These are phyloP conservation scores for Picochlorum sp. DNA, from an alignment of 139 green algal species.

Conservation along the genomic window DNA sequence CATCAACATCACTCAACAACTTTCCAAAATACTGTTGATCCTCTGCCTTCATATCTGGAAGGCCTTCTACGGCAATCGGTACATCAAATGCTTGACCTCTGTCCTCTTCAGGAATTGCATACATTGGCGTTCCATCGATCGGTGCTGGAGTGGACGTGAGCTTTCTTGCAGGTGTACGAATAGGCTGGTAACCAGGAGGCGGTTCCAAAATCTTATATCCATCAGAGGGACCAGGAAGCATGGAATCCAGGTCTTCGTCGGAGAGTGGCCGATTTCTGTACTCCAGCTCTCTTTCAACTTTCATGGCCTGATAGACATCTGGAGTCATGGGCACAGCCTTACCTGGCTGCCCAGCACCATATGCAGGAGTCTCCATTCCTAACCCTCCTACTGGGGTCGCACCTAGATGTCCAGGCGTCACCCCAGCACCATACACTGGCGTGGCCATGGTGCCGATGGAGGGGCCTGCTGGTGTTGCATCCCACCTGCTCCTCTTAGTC, in stretches of 20 bases:
- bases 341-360: slow-evolving; percentile 3
- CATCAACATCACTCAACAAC: slow-evolving; percentile 77
- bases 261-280: slow-evolving; percentile 81
- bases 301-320: slow-evolving; percentile 59
- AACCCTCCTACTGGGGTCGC: slow-evolving; percentile 48
- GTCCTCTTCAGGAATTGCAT: slow-evolving; percentile 65
- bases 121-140: slow-evolving; percentile 67
- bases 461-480: slow-evolving; percentile 29
- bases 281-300: slow-evolving; percentile 79
- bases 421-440: background rate
- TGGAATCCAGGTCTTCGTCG: slow-evolving; percentile 91
- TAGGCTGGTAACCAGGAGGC: slow-evolving; percentile 79
- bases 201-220: slow-evolving; percentile 77
- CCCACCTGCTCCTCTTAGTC: slow-evolving; percentile 23
- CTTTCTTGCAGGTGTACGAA: slow-evolving; percentile 87
- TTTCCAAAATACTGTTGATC: slow-evolving; percentile 94
- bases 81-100: slow-evolving; percentile 64
- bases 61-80: slow-evolving; percentile 55
- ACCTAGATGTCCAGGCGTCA: slow-evolving; percentile 35
- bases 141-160: slow-evolving; percentile 86
- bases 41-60: slow-evolving; percentile 95
- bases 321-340: slow-evolving; percentile 51
- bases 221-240: slow-evolving; percentile 77
- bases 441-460: slow-evolving; percentile 22
- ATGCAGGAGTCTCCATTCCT: slow-evolving; percentile 60